phyloP scores from a whole-genome alignment of 164 flowering plant genomes.

The Vitis rotundifolia region DNA sequence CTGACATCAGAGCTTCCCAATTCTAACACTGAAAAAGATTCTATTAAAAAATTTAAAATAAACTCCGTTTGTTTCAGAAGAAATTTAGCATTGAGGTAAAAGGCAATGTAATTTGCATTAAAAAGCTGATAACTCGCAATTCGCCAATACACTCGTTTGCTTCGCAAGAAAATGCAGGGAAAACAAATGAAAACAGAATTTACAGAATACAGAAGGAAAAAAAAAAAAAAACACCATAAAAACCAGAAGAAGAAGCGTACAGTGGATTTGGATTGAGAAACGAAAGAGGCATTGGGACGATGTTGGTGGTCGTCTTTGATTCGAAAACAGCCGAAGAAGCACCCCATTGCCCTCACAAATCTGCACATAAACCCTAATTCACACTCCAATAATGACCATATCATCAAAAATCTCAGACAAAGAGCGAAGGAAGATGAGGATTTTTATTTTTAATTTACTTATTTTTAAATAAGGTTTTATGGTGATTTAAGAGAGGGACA shows the following conservation, averaged over 20 bases:
- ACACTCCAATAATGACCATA: conserved; percentile 15
- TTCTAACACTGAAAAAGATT: too few species aligned
- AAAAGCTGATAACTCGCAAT: too few species aligned
- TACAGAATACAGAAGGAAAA: too few species aligned
- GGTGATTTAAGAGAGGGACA: neutral
- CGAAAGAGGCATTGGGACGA: conserved; percentile 20
- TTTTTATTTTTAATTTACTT: neutral
- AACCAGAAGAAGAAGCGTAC: conserved; percentile 12
- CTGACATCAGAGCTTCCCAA: too few species aligned
- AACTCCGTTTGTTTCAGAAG: too few species aligned
- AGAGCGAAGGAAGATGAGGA: too few species aligned
- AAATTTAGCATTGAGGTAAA: too few species aligned
- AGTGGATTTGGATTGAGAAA: conserved; percentile 27
- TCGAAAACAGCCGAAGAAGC: conserved; percentile 68
- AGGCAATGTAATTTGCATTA: too few species aligned
- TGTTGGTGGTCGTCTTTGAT: conserved; percentile 32
- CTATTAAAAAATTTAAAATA: too few species aligned
- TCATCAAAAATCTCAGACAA: conserved; percentile 16
- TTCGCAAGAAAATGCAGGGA: neutral
- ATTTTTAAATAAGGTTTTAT: neutral
- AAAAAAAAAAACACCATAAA: neutral
- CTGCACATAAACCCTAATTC: conserved; percentile 16
- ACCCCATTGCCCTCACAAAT: conserved; percentile 49
- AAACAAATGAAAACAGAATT: neutral
- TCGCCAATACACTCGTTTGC: neutral